Conservation (phyloP, 2,329 filamentous ascomycete genomes). For the Curvularia spicifera region DNA sequence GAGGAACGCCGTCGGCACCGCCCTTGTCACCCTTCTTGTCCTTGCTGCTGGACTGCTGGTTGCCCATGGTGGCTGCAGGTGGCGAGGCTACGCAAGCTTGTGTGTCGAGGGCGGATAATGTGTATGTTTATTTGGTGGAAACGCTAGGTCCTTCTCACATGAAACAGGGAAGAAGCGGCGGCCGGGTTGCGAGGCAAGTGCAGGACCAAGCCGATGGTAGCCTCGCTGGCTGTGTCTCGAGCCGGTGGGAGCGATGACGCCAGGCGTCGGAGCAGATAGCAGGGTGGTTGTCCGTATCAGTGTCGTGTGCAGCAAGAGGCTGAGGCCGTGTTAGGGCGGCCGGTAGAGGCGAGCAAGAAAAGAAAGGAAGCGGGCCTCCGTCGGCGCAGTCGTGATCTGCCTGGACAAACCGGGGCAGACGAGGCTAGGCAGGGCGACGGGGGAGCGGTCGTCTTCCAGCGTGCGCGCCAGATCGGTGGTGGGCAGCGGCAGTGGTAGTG, state of each 20-base stretch:
- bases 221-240: conserved; percentile 2
- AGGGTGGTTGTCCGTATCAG: not conserved
- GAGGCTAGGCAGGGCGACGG: conserved; percentile 42
- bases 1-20: conserved; percentile 60
- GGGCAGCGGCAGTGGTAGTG: not conserved
- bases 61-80: conserved; percentile 69
- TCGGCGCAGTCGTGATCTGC: conserved; percentile 49
- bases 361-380: conserved; percentile 54
- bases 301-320: conserved; percentile 13
- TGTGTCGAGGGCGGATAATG: conserved; percentile 12
- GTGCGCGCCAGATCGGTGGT: conserved; percentile 51
- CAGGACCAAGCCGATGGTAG: conserved; percentile 24
- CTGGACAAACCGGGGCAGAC: conserved; percentile 37
- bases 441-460: conserved; percentile 42
- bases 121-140: conserved; percentile 18
- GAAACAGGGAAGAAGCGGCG: conserved; percentile 24
- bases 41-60: conserved; percentile 71
- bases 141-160: conserved; percentile 3
- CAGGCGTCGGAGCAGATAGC: conserved; percentile 6
- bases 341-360: conserved; percentile 55
- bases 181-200: conserved; percentile 10
- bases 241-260: conserved; percentile 22
- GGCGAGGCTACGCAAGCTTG: conserved; percentile 15
- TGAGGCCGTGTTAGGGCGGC: conserved; percentile 50
- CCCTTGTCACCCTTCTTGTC: conserved; percentile 55